Conservation (phyloP, 2,329 filamentous ascomycete species). For the Fusarium coffeatum region DNA sequence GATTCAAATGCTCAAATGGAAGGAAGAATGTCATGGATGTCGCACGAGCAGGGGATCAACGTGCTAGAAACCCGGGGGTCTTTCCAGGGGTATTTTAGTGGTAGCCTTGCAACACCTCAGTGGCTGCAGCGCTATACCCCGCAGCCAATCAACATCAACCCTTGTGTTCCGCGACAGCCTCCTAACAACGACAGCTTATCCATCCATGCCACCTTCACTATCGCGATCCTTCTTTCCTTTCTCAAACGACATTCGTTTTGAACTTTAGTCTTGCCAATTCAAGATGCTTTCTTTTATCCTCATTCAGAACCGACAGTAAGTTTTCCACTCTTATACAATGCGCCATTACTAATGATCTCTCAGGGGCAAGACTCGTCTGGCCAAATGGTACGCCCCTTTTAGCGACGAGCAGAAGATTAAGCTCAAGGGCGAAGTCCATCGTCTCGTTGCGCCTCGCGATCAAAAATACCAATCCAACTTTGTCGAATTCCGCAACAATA, state of each 20-base stretch:
- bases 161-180: constrained; percentile 37
- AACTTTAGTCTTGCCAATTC: constrained; percentile 9
- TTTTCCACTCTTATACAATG: background rate
- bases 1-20: background rate
- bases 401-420: constrained; percentile 99
- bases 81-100: constrained; percentile 18
- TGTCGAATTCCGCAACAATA: constrained; percentile 94
- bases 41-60: constrained; percentile 8
- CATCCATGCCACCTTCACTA: constrained; percentile 33
- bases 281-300: constrained; percentile 85
- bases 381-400: constrained; percentile 99
- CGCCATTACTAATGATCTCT: constrained; percentile 2
- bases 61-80: constrained; percentile 15
- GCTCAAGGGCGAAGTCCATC: constrained; percentile 98
- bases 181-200: constrained; percentile 31
- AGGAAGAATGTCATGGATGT: background rate
- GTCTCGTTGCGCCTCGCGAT: constrained; percentile 95
- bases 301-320: constrained; percentile 88
- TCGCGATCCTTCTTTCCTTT: constrained; percentile 23
- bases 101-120: constrained; percentile 29
- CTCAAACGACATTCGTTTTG: constrained; percentile 6
- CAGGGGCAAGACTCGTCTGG: constrained; percentile 97
- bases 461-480: constrained; percentile 99
- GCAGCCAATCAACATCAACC: constrained; percentile 24
- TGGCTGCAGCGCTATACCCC: background rate